These are phyloP conservation scores for Cytospora chrysosperma DNA, from an alignment of 2,329 filamentous ascomycete species.

Conservation along the genomic window DNA sequence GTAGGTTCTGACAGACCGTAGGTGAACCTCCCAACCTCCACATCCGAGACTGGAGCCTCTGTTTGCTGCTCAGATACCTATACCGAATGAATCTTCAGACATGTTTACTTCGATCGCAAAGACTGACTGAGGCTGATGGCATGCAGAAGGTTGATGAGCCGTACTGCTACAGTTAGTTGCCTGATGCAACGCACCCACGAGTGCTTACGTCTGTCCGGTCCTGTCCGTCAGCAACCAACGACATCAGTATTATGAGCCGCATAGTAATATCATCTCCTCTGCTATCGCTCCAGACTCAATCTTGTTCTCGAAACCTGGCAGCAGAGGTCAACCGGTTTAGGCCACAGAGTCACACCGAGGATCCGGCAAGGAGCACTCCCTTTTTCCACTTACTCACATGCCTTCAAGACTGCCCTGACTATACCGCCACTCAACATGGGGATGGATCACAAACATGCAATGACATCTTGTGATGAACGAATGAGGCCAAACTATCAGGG, in stretches of 20 bases:
- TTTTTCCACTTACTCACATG: conserved; percentile 12
- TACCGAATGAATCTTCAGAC: not conserved
- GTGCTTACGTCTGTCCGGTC: not conserved
- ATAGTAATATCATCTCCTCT: conserved; percentile 1
- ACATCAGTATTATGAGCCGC: not conserved
- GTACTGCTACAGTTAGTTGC: not conserved
- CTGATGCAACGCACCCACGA: conserved; percentile 14
- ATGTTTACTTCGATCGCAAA: not conserved
- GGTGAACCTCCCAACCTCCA: not conserved
- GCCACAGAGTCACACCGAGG: not conserved
- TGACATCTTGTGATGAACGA: not conserved
- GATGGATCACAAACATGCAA: not conserved
- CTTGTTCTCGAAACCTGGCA: not conserved
- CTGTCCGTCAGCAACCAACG: not conserved
- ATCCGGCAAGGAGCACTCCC: not conserved
- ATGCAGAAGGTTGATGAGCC: not conserved
- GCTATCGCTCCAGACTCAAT: not conserved
- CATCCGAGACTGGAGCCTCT: not conserved
- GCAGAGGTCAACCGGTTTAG: not conserved
- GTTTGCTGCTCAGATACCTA: not conserved
- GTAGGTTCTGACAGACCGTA: not conserved
- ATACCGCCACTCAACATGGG: not conserved
- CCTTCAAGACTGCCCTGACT: not conserved
- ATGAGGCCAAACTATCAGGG: not conserved
- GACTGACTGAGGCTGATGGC: conserved; percentile 9